Percentiles rank a stretch among this genome's conserved stretches.
Evolutionary conservation across 176 grass and related monocot species (phyloP).

Genomic region (Ensete glaucum): DNA sequence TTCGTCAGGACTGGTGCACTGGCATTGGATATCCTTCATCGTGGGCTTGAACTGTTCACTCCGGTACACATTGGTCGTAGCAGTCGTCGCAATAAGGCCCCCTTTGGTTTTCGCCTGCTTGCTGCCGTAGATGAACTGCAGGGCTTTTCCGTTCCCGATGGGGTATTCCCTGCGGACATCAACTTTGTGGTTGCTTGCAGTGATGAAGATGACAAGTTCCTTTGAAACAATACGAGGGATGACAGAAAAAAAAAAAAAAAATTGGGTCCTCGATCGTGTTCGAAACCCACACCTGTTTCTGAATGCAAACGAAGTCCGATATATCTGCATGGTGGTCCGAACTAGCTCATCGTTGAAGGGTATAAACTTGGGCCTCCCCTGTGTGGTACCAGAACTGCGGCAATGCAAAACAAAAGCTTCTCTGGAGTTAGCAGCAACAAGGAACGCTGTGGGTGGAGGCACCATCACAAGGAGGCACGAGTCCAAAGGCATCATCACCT

Average conservation of each 20-base stretch:
- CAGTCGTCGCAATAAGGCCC: slow-evolving; percentile 63
- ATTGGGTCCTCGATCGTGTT: background rate
- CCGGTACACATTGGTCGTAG: slow-evolving; percentile 78
- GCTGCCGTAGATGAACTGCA: slow-evolving; percentile 93
- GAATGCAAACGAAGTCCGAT: slow-evolving; percentile 67
- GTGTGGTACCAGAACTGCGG: slow-evolving; percentile 86
- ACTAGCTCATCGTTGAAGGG: slow-evolving; percentile 82
- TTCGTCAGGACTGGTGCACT: slow-evolving; percentile 68
- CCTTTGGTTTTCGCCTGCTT: slow-evolving; percentile 62
- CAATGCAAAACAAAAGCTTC: background rate
- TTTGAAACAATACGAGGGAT: background rate
- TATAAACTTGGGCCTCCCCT: slow-evolving; percentile 81
- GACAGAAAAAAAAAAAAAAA: background rate
- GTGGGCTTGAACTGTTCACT: slow-evolving; percentile 48
- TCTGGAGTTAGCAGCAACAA: background rate
- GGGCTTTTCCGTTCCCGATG: slow-evolving; percentile 62
- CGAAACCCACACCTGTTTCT: slow-evolving; percentile 54
- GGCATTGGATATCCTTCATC: slow-evolving; percentile 57
- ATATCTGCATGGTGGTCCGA: slow-evolving; percentile 72
- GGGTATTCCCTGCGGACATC: slow-evolving; percentile 49
- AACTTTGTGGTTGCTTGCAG: too few species aligned
- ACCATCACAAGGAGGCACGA: background rate
- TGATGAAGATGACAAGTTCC: too few species aligned
- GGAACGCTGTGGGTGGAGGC: background rate
- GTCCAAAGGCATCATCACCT: slow-evolving; percentile 29